A percentile compares a stretch with the other conserved stretches of the same genome.
Conservation (phyloP, 495 filamentous ascomycete species). For the Aspergillus asperescens region DNA sequence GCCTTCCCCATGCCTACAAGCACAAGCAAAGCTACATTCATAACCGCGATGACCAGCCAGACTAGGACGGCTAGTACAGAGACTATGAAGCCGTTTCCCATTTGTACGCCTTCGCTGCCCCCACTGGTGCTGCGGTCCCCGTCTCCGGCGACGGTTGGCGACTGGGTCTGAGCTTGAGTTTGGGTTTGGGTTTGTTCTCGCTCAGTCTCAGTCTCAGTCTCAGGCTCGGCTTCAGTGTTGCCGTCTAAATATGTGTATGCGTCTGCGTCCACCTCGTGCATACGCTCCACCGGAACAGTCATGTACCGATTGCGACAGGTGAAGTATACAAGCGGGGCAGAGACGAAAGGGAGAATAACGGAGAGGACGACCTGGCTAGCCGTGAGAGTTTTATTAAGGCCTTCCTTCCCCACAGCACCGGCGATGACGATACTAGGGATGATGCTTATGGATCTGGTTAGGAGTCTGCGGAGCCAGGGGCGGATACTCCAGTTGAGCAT, state of each 20-base stretch:
- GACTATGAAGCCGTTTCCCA: constrained; percentile 59
- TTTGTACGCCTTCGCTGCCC: constrained; percentile 40
- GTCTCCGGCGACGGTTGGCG: not conserved
- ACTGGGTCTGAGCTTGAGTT: not conserved
- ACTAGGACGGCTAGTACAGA: constrained; percentile 51
- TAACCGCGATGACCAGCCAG: constrained; percentile 63
- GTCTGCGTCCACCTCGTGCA: constrained; percentile 21
- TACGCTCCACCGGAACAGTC: constrained; percentile 50
- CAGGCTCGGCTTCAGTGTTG: not conserved
- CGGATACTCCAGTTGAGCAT: constrained; percentile 64
- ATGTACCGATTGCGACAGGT: constrained; percentile 79
- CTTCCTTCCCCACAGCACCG: constrained; percentile 64
- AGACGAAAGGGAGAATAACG: constrained; percentile 75
- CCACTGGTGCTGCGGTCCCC: constrained; percentile 9
- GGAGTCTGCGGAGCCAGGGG: constrained; percentile 67
- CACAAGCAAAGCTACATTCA: constrained; percentile 71
- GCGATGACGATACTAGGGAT: constrained; percentile 79
- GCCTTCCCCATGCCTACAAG: constrained; percentile 57
- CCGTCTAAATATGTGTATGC: not conserved
- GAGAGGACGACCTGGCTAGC: constrained; percentile 76
- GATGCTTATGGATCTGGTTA: constrained; percentile 70
- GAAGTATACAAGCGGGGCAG: constrained; percentile 80
- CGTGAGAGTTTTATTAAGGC: constrained; percentile 67
- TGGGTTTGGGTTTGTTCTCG: no score
- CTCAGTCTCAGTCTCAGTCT: no score